phyloP scores from a whole-genome alignment of 2,329 filamentous ascomycete genomes.

The Metarhizium album region DNA sequence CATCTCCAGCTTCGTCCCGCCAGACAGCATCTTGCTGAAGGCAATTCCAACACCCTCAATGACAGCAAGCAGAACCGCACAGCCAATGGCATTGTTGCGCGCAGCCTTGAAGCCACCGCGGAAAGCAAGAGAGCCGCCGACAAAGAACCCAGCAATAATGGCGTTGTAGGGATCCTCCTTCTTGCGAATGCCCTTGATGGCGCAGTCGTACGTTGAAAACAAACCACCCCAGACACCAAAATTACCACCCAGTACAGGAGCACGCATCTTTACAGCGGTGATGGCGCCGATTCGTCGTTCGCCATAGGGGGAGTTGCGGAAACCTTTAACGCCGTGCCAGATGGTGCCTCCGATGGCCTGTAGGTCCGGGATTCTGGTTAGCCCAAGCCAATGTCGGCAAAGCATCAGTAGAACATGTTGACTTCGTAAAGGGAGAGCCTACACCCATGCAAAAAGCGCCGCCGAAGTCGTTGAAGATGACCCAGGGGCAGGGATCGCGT shows the following conservation, averaged over 20 bases:
- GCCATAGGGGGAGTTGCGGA: slow-evolving; percentile 80
- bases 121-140: slow-evolving; percentile 81
- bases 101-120: slow-evolving; percentile 87
- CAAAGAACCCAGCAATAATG: slow-evolving; percentile 96
- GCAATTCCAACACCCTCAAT: slow-evolving; percentile 97
- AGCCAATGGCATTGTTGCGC: slow-evolving; percentile 91
- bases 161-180: slow-evolving; percentile 99
- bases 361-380: neutral
- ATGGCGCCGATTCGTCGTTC: slow-evolving; percentile 92
- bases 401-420: neutral
- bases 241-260: slow-evolving; percentile 92
- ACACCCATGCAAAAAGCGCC: slow-evolving; percentile 96
- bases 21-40: slow-evolving; percentile 88
- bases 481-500: slow-evolving; percentile 93
- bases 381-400: neutral
- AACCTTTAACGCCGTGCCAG: slow-evolving; percentile 96
- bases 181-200: slow-evolving; percentile 84
- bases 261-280: slow-evolving; percentile 94
- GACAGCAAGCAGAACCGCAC: slow-evolving; percentile 84
- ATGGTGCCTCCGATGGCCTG: slow-evolving; percentile 70
- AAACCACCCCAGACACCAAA: slow-evolving; percentile 97
- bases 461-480: slow-evolving; percentile 93
- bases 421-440: slow-evolving; percentile 28
- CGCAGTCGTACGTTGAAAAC: slow-evolving; percentile 93
- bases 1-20: slow-evolving; percentile 71